Base-by-base conservation (phyloP, 2,329 filamentous ascomycete species). In the Stemphylium beticola region DNA sequence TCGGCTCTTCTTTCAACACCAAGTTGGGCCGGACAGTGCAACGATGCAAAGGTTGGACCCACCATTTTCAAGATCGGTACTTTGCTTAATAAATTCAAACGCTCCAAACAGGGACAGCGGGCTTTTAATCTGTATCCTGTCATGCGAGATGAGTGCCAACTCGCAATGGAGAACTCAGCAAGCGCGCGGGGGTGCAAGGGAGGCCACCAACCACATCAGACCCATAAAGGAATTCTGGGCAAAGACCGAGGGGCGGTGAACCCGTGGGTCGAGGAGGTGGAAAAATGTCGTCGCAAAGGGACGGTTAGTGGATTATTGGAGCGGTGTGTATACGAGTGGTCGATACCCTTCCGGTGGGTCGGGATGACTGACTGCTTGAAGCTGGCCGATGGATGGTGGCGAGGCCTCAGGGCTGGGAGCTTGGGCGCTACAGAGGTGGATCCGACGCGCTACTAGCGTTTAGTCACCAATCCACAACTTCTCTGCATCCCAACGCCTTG, bases 231-330 rank as follows among this genome's bases (percentile, higher is more conserved):
- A 24, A 12, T 14, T 18, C 14, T 36, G 20, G n/a, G 20, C 26
- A 42, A 7, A 17, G 79, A 12, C 54, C 89, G 48, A 86, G 86
- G 22, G 24, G 11, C 22, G 42, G 32, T 11, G n/a, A 10, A 36
- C 26, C 7, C 14, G 15, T 15, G 17, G 29, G 20, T 38, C 18
- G 1, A 5, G 17, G 24, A 31, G 17, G 36, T 36, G 42, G 17
- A 15, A n/a, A 20, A 29, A 15, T 14, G 10, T 22, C 9, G 29
- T 31, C 11, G 2, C 24, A n/a, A 22, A 39, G 24, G 32, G 32
- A 15, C 4, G 31, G 26, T 45, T 45, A 32, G 42, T 36, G 32
- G 31, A 43, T 26, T 29, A 20, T 43, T 12, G 10, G 29, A 32
- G 26, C 40, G 40, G 20, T 36, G 31, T 11, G 22, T 29, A 29